phyloP scores from a whole-genome alignment of 352 stramenopile species.

The Globisporangium takayamanum region DNA sequence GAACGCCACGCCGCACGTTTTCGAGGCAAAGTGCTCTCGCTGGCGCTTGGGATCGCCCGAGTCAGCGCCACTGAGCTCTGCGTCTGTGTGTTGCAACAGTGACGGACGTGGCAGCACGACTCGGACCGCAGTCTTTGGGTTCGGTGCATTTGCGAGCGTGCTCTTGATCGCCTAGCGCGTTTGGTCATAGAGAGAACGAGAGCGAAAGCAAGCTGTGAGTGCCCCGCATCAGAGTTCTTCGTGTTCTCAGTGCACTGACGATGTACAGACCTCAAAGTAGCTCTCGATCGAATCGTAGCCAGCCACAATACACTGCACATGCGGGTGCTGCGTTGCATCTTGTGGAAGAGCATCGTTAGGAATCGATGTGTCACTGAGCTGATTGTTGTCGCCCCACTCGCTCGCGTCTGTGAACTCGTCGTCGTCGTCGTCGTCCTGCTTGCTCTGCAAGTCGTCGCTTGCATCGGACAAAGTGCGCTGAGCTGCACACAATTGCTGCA shows the following conservation, averaged over 20 bases:
- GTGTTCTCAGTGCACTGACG: no score
- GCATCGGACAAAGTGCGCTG: not conserved
- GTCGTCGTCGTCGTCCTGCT: not conserved
- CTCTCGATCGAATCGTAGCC: not conserved
- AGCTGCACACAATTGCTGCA: conserved; percentile 32
- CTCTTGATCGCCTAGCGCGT: not conserved
- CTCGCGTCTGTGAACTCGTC: conserved; percentile 3
- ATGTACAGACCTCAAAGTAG: not conserved
- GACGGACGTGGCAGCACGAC: not conserved
- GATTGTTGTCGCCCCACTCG: not conserved
- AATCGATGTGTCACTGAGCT: not conserved
- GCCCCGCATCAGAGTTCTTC: no score
- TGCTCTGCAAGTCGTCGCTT: not conserved
- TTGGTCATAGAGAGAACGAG: not conserved
- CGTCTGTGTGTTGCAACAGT: not conserved
- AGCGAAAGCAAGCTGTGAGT: no score
- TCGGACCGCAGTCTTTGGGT: not conserved
- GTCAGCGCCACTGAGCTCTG: not conserved
- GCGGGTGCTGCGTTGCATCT: not conserved
- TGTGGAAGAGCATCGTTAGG: no score
- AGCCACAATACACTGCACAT: not conserved
- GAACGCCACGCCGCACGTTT: conserved; percentile 2
- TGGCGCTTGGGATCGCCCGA: not conserved
- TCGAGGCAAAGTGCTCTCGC: not conserved
- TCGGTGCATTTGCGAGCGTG: not conserved